phyloP scores from a whole-genome alignment of 768 basidiomycete species.

The Rhizopogon vulgaris region DNA sequence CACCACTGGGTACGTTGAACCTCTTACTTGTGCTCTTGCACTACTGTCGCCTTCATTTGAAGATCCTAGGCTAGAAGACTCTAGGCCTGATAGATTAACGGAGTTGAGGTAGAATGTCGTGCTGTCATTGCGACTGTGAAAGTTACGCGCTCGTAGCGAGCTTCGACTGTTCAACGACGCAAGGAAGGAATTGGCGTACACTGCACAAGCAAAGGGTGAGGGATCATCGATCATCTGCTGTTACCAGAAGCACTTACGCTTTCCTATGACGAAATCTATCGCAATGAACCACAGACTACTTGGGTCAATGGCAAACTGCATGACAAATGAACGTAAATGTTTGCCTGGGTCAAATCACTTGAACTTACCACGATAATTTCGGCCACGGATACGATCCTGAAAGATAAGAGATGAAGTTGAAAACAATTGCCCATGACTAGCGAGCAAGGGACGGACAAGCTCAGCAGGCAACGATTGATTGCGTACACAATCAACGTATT shows the following conservation, averaged over 20 bases:
- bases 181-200: conserved; percentile 41
- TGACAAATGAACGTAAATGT: background rate
- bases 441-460: conserved; percentile 29
- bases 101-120: conserved; percentile 1
- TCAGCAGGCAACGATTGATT: conserved; percentile 44
- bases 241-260: conserved; percentile 25
- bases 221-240: no score
- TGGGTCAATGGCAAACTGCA: conserved; percentile 33
- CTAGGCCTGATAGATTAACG: background rate
- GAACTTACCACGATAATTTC: conserved; percentile 16
- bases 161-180: conserved; percentile 38
- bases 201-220: conserved; percentile 12
- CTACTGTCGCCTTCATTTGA: no score
- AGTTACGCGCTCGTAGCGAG: conserved; percentile 18
- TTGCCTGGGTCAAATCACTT: background rate
- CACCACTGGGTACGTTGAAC: no score
- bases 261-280: conserved; percentile 44
- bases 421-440: no score
- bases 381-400: conserved; percentile 13
- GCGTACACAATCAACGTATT: conserved; percentile 41
- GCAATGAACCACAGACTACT: conserved; percentile 41
- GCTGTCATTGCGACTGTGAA: background rate
- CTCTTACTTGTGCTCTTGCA: no score
- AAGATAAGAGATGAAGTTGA: background rate
- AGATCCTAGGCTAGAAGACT: no score